phyloP scores from a whole-genome alignment of 1,284 basidiomycete species.

The Tylopilus sp. region DNA sequence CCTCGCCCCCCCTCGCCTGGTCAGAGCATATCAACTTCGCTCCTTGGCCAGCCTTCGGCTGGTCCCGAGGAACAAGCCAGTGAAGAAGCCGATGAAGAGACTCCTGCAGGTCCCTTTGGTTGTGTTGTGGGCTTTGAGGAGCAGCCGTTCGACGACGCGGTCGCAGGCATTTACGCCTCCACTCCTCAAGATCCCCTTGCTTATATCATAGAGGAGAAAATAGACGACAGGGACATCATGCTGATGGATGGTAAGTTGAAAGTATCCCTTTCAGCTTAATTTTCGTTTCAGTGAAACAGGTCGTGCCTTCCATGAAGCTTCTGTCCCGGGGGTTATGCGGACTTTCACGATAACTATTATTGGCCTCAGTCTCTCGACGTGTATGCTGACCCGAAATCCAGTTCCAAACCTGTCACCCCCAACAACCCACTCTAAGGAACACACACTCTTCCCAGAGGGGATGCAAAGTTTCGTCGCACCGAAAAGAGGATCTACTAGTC shows the following conservation, averaged over 20 bases:
- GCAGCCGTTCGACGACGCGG: slow-evolving; percentile 22
- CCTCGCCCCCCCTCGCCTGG: slow-evolving; percentile 33
- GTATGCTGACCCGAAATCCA: slow-evolving; percentile 30
- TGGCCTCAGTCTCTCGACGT: slow-evolving; percentile 13
- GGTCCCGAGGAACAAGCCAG: background rate
- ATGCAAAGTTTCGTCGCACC: slow-evolving; percentile 32
- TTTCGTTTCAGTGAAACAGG: slow-evolving; percentile 8
- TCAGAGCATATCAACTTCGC: slow-evolving; percentile 34
- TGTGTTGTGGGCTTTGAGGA: slow-evolving; percentile 11
- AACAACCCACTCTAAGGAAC: slow-evolving; percentile 38
- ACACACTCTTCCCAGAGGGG: slow-evolving; percentile 35
- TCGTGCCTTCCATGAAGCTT: slow-evolving; percentile 11
- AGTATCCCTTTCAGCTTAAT: no score
- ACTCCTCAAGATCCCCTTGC: slow-evolving; percentile 23
- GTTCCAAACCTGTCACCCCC: slow-evolving; percentile 54
- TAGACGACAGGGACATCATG: slow-evolving; percentile 48
- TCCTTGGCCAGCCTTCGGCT: slow-evolving; percentile 41
- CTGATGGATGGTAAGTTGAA: slow-evolving; percentile 49
- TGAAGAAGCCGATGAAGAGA: slow-evolving; percentile 15
- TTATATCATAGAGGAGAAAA: slow-evolving; percentile 49
- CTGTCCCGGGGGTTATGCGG: slow-evolving; percentile 26
- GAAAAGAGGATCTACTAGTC: slow-evolving; percentile 11
- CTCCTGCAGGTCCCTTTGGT: background rate
- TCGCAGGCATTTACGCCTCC: slow-evolving; percentile 29
- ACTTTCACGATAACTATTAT: slow-evolving; percentile 19